Percentiles rank a stretch among this genome's conserved stretches.
Evolutionary conservation across 1,284 basidiomycete species (phyloP).

Genomic region (Puccinia sorghi): DNA sequence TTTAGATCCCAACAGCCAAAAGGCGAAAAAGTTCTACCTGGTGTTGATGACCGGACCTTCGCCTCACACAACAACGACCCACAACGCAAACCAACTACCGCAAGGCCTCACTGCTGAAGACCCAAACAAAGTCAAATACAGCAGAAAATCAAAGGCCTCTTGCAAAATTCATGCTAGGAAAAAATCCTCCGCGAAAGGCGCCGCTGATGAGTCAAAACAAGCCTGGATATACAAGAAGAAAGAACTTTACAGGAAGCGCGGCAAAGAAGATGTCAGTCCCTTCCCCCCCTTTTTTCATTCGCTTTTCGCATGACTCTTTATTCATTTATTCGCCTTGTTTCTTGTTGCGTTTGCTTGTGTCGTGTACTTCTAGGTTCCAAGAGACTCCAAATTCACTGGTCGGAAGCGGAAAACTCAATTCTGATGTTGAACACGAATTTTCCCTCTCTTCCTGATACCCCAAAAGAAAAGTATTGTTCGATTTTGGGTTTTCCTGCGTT

Average conservation of each 20-base stretch:
- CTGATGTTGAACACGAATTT: neutral
- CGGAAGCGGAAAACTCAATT: conserved; percentile 41
- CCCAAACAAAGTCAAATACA: conserved; percentile 19
- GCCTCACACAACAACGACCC: conserved; percentile 2
- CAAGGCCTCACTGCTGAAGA: conserved; percentile 34
- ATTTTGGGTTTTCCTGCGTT: no score
- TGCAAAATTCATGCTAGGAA: conserved; percentile 1
- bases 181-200: neutral
- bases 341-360: neutral
- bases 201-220: conserved; percentile 29
- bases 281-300: neutral
- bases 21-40: conserved; percentile 59
- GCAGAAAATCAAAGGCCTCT: neutral
- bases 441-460: neutral
- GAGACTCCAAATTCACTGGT: conserved; percentile 49
- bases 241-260: conserved; percentile 63
- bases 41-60: conserved; percentile 53
- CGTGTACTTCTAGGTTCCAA: conserved; percentile 28
- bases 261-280: conserved; percentile 60
- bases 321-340: neutral
- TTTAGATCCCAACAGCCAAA: conserved; percentile 57
- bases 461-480: no score
- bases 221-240: conserved; percentile 65
- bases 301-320: no score
- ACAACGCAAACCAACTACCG: conserved; percentile 34